Percentiles rank a stretch among this genome's conserved stretches.
Conservation (phyloP, 129 eudicot genomes). For the Calendula officinalis region DNA sequence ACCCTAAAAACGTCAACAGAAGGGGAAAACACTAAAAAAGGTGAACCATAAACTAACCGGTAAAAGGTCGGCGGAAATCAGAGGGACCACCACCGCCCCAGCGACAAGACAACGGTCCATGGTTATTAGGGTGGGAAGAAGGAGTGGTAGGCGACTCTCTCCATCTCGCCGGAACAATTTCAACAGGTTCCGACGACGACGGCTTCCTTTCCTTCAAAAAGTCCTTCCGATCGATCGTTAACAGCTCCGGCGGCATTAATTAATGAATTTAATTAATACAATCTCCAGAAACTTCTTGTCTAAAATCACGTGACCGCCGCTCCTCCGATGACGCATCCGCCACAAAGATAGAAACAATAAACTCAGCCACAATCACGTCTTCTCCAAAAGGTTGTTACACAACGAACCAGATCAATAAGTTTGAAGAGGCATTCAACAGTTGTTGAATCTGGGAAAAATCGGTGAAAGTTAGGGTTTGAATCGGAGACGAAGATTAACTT, state of each 20-base stretch:
- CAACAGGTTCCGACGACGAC: slow-evolving; percentile 35
- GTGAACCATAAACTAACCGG: slow-evolving; percentile 34
- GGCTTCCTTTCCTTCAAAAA: slow-evolving; percentile 56
- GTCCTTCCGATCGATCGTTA: slow-evolving; percentile 83
- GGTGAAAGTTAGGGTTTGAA: slow-evolving; percentile 25
- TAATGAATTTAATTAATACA: background rate
- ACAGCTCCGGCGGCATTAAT: slow-evolving; percentile 93
- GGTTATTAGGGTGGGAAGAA: slow-evolving; percentile 28
- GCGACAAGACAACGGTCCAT: slow-evolving; percentile 19
- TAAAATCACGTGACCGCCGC: slow-evolving; percentile 13
- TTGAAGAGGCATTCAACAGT: slow-evolving; percentile 4
- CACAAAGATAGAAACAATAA: slow-evolving; percentile 3
- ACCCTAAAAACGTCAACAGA: slow-evolving; percentile 1
- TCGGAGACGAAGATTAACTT: slow-evolving; percentile 16
- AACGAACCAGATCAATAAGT: background rate
- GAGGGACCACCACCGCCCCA: slow-evolving; percentile 17
- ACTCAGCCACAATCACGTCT: background rate
- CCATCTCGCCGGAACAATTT: slow-evolving; percentile 40
- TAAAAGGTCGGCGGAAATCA: slow-evolving; percentile 35
- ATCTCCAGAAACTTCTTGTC: background rate
- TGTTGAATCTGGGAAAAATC: slow-evolving; percentile 6
- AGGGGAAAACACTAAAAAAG: background rate
- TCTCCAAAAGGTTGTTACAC: background rate
- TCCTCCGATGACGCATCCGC: slow-evolving; percentile 14
- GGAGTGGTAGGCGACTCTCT: slow-evolving; percentile 44